These are phyloP conservation scores for Puccinia horiana DNA, from an alignment of 1,284 basidiomycete genomes.

Conservation along the genomic window DNA sequence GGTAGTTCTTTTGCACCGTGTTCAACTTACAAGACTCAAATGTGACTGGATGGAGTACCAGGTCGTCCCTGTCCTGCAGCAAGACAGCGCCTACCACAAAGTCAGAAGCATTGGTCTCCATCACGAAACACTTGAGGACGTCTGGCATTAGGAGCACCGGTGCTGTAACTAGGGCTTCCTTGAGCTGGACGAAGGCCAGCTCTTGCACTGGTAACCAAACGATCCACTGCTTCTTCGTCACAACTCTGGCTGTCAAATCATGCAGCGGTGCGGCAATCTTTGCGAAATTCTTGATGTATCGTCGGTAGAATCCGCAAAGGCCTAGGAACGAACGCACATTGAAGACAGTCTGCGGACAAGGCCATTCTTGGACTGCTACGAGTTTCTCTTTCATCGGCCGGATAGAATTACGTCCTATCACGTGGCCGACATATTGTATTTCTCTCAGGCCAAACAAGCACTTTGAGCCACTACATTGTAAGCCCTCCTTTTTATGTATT, in stretches of 20 bases:
- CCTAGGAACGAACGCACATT: slow-evolving; percentile 60
- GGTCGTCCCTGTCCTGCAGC: slow-evolving; percentile 7
- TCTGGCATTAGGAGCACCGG: not conserved
- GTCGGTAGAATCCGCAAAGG: slow-evolving; percentile 61
- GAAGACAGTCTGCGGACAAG: slow-evolving; percentile 56
- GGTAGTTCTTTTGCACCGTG: slow-evolving; percentile 49
- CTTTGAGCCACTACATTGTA: slow-evolving; percentile 48
- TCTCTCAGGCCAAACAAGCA: slow-evolving; percentile 39
- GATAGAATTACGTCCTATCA: slow-evolving; percentile 58
- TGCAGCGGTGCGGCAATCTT: slow-evolving; percentile 57
- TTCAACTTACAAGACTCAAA: slow-evolving; percentile 49
- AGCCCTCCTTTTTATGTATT: not conserved
- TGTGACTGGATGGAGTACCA: slow-evolving; percentile 23
- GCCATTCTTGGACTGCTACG: slow-evolving; percentile 60
- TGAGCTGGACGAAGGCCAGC: not conserved
- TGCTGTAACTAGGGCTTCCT: not conserved
- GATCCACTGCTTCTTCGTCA: not conserved
- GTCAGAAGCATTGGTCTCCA: slow-evolving; percentile 37
- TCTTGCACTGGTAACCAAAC: slow-evolving; percentile 6
- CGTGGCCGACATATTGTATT: slow-evolving; percentile 62
- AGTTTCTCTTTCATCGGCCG: slow-evolving; percentile 62
- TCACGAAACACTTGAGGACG: not conserved
- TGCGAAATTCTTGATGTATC: slow-evolving; percentile 61
- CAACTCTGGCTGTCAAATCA: not conserved
- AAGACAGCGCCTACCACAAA: slow-evolving; percentile 39